Percentiles rank a stretch among this genome's conserved stretches.
These are phyloP conservation scores for Populus trichocarpa DNA, from an alignment of 441 rosid species.

Conservation along the genomic window DNA sequence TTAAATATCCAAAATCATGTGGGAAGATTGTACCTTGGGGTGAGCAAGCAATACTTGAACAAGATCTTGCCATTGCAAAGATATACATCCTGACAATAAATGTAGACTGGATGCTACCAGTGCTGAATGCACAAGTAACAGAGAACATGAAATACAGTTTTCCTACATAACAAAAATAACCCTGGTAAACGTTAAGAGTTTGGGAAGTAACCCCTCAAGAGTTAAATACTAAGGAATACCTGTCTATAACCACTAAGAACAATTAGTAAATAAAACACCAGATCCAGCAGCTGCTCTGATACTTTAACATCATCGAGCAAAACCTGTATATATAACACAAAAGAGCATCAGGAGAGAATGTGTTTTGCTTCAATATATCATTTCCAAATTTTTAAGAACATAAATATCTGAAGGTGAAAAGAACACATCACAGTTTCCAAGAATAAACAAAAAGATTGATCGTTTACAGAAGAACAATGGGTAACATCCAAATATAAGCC, in stretches of 20 bases:
- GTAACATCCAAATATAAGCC: background rate
- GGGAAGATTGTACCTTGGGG: conserved; percentile 56
- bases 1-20: conserved; percentile 14
- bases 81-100: conserved; percentile 62
- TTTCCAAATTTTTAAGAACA: conserved; percentile 1
- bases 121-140: conserved; percentile 61
- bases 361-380: background rate
- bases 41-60: conserved; percentile 73
- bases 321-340: conserved; percentile 43
- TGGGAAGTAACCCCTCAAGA: conserved; percentile 13
- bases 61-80: conserved; percentile 79
- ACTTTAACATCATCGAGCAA: conserved; percentile 88
- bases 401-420: background rate
- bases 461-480: background rate
- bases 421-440: background rate
- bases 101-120: conserved; percentile 65
- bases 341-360: conserved; percentile 5
- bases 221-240: conserved; percentile 43
- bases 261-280: conserved; percentile 54
- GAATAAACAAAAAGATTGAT: background rate
- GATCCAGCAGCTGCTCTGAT: conserved; percentile 70
- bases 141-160: conserved; percentile 29
- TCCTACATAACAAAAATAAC: conserved; percentile 47
- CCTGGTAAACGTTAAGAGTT: conserved; percentile 17
- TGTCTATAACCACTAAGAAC: conserved; percentile 47